A percentile compares a stretch with the other conserved stretches of the same genome.
Conservation (phyloP, 2,329 filamentous ascomycete species). For the Hypoxylon sp. region DNA sequence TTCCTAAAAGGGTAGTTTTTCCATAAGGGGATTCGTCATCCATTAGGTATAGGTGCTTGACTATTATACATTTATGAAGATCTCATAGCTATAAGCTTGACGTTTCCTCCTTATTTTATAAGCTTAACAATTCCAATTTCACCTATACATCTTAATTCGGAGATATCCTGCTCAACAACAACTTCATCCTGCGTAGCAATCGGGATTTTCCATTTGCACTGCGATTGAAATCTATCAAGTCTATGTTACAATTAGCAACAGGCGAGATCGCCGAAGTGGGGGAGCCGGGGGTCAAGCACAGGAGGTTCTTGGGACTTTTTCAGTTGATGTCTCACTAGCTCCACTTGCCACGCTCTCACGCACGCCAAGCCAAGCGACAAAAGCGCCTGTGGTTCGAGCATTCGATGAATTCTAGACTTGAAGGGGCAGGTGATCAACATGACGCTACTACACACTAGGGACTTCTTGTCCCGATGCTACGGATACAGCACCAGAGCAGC, state of each 20-base stretch:
- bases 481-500: slow-evolving; percentile 40
- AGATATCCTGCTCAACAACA: slow-evolving; percentile 12
- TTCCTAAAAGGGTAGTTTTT: slow-evolving; percentile 37
- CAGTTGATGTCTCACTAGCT: slow-evolving; percentile 43
- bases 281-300: slow-evolving; percentile 15
- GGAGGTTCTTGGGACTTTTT: slow-evolving; percentile 17
- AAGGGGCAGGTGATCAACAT: slow-evolving; percentile 42
- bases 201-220: slow-evolving; percentile 30
- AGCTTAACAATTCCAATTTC: slow-evolving; percentile 8
- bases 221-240: slow-evolving; percentile 29
- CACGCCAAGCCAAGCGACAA: slow-evolving; percentile 28
- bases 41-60: neutral
- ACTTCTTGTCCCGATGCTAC: slow-evolving; percentile 47
- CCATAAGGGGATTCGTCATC: slow-evolving; percentile 22
- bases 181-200: slow-evolving; percentile 24
- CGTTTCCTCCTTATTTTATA: neutral
- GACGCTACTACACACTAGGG: slow-evolving; percentile 29
- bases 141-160: slow-evolving; percentile 18
- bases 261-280: slow-evolving; percentile 33
- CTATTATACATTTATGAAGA: neutral
- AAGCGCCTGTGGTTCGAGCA: slow-evolving; percentile 32
- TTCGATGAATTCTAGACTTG: slow-evolving; percentile 42
- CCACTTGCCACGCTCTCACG: slow-evolving; percentile 48
- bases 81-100: neutral
- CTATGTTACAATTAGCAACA: slow-evolving; percentile 35